Conservation (phyloP, 1,284 basidiomycete species). For the Sanghuangporus weigelae region DNA sequence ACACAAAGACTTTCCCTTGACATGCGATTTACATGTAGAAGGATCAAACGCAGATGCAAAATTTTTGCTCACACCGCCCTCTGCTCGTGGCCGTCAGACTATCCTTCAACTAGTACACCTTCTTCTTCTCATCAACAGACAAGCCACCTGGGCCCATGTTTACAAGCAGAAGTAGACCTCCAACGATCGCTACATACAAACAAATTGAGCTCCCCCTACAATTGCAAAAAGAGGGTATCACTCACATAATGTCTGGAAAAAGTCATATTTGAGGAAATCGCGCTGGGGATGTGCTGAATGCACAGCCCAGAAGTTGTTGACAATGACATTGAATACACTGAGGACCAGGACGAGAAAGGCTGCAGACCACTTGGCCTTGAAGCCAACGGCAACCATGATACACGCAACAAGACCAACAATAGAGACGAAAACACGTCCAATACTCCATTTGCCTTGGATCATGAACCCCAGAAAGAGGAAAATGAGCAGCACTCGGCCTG, state of each 20-base stretch:
- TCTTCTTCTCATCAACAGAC: conserved; percentile 99
- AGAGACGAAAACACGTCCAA: conserved; percentile 82
- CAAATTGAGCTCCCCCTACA: conserved; percentile 9
- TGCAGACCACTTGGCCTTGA: conserved; percentile 99
- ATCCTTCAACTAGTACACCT: conserved; percentile 57
- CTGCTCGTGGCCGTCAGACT: background rate
- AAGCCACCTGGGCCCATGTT: conserved; percentile 98
- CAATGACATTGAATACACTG: conserved; percentile 94
- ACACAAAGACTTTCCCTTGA: background rate
- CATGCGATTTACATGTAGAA: background rate
- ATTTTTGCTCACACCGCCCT: background rate
- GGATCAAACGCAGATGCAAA: background rate
- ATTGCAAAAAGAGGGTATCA: conserved; percentile 19
- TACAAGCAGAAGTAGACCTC: conserved; percentile 93
- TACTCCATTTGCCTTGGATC: conserved; percentile 87
- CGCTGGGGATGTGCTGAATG: conserved; percentile 89
- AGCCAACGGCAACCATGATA: conserved; percentile 95
- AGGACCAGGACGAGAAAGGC: conserved; percentile 93
- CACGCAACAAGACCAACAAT: conserved; percentile 89
- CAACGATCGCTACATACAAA: conserved; percentile 78
- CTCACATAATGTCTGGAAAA: conserved; percentile 92
- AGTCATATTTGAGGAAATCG: conserved; percentile 97
- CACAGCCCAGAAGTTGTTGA: conserved; percentile 99
- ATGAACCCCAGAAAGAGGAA: conserved; percentile 99
- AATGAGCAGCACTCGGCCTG: conserved; percentile 94